These are phyloP conservation scores for Picochlorum sp. DNA, from an alignment of 139 green algal species.

Conservation along the genomic window DNA sequence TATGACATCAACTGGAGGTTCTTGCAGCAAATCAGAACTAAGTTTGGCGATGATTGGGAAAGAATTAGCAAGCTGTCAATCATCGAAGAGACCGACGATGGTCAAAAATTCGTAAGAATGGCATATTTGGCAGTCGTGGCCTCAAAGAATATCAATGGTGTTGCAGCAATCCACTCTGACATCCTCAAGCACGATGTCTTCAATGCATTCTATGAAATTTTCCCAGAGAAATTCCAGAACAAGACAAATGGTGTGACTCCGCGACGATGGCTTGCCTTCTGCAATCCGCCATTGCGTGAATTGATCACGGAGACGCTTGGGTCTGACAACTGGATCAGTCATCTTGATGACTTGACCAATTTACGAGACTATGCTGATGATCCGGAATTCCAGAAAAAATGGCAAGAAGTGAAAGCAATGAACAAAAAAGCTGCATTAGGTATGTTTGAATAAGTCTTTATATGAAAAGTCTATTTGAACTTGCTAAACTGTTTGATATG, in stretches of 20 bases:
- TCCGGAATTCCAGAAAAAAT: conserved; percentile 56
- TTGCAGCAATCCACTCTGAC: conserved; percentile 89
- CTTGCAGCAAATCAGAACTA: conserved; percentile 75
- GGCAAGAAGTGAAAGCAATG: conserved; percentile 72
- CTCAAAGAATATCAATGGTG: conserved; percentile 84
- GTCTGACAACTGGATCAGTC: conserved; percentile 82
- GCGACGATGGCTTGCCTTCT: conserved; percentile 86
- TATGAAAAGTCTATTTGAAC: not conserved
- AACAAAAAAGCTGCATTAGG: conserved; percentile 56
- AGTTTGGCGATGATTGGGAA: conserved; percentile 79
- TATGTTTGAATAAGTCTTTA: not conserved
- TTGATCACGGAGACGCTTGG: conserved; percentile 87
- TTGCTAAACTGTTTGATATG: conserved; percentile 4
- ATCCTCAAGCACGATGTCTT: conserved; percentile 38
- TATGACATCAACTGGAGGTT: conserved; percentile 98
- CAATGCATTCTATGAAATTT: conserved; percentile 52
- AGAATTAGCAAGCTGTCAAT: conserved; percentile 84
- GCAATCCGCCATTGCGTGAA: conserved; percentile 80
- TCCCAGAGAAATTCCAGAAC: conserved; percentile 89
- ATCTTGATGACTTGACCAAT: conserved; percentile 50
- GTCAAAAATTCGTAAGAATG: conserved; percentile 82
- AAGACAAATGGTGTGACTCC: conserved; percentile 94
- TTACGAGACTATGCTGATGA: conserved; percentile 46
- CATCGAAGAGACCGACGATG: conserved; percentile 78
- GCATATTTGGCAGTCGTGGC: conserved; percentile 87